Percentiles rank a stretch among this genome's conserved stretches.
These are phyloP conservation scores for Lachancea waltii DNA, from an alignment of 805 yeast species.

Conservation along the genomic window DNA sequence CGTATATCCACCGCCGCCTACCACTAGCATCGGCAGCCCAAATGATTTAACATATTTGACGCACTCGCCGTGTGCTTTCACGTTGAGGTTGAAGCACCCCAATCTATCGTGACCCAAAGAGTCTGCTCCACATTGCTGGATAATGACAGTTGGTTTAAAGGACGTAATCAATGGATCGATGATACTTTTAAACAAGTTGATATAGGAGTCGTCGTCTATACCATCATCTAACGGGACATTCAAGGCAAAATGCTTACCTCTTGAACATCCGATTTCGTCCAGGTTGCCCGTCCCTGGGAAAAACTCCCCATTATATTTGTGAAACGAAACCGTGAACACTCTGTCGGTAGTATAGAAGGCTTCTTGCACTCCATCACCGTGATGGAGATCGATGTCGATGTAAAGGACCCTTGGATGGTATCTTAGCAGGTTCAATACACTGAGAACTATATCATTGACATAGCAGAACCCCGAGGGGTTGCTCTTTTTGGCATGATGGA, in stretches of 20 bases:
- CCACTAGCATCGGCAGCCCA: conserved; percentile 81
- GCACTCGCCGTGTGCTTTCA: conserved; percentile 93
- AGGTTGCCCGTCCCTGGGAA: conserved; percentile 97
- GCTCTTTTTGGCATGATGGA: conserved; percentile 86
- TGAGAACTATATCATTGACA: conserved; percentile 82
- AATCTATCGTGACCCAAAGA: conserved; percentile 87
- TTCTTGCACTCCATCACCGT: conserved; percentile 94
- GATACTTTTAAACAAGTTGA: conserved; percentile 68
- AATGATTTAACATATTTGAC: conserved; percentile 83
- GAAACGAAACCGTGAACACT: conserved; percentile 86
- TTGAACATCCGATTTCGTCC: conserved; percentile 82
- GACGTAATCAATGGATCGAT: conserved; percentile 86
- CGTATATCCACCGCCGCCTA: conserved; percentile 98
- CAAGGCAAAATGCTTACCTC: conserved; percentile 80
- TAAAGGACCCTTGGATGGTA: conserved; percentile 82
- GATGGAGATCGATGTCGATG: conserved; percentile 87
- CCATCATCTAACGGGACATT: conserved; percentile 95
- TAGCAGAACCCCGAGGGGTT: conserved; percentile 91
- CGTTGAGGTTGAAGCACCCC: conserved; percentile 89
- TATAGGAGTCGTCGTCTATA: conserved; percentile 85
- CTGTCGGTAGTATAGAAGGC: conserved; percentile 89
- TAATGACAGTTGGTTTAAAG: conserved; percentile 90
- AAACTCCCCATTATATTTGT: conserved; percentile 85
- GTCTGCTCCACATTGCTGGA: conserved; percentile 97
- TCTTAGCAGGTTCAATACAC: conserved; percentile 70